phyloP scores from a whole-genome alignment of 345 rosid genomes.

The Eucalyptus erythrocorys region DNA sequence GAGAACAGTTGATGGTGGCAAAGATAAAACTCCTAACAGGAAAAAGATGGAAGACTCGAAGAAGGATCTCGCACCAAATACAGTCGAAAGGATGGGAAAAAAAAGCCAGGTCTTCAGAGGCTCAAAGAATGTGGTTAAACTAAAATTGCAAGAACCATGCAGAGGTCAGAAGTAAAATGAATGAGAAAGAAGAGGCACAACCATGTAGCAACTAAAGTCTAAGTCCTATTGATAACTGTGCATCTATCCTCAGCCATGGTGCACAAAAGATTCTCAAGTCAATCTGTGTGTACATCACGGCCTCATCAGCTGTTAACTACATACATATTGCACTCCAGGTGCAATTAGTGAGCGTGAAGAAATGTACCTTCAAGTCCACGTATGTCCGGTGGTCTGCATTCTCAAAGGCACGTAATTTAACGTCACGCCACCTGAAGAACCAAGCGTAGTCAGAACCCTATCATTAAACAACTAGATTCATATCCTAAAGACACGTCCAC shows the following conservation, averaged over 20 bases:
- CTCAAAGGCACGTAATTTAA: constrained; percentile 63
- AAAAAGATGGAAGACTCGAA: background rate
- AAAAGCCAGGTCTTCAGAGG: background rate
- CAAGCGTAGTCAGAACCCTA: background rate
- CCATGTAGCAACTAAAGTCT: background rate
- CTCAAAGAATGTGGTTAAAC: background rate
- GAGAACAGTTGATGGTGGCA: background rate
- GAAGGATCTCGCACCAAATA: background rate
- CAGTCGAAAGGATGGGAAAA: background rate
- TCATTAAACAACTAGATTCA: background rate
- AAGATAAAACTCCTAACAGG: background rate
- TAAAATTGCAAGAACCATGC: background rate
- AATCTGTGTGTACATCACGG: background rate
- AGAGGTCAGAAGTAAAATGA: background rate
- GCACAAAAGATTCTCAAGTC: background rate
- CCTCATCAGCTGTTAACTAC: background rate
- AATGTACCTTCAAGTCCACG: constrained; percentile 69
- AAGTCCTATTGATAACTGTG: background rate
- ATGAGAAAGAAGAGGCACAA: background rate
- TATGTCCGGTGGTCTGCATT: constrained; percentile 69
- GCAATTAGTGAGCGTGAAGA: background rate
- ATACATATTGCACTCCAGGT: background rate
- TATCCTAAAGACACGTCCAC: background rate
- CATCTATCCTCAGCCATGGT: background rate
- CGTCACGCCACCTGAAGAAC: constrained; percentile 76